A percentile compares a stretch with the other conserved stretches of the same genome.
Evolutionary conservation across 2,329 filamentous ascomycete species (phyloP).

Genomic region (Metarhizium anisopliae): DNA sequence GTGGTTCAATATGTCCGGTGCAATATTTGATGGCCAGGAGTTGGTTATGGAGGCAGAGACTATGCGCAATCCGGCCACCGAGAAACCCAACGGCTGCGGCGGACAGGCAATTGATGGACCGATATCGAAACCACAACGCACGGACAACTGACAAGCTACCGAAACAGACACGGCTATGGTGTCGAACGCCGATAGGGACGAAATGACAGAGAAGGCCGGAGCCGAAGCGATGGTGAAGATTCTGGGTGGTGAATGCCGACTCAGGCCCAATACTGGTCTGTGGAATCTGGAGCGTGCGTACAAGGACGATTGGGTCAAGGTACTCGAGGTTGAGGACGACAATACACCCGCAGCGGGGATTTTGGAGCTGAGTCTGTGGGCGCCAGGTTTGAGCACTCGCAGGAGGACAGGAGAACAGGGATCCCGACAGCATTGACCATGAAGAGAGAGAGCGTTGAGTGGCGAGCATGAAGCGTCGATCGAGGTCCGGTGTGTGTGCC

Average conservation of each 20-base stretch:
- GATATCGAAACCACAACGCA: neutral
- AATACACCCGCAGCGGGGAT: too few relatives aligned
- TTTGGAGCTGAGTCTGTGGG: too few relatives aligned
- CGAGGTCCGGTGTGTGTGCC: too few relatives aligned
- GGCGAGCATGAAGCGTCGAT: too few relatives aligned
- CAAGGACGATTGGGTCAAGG: too few relatives aligned
- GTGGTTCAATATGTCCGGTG: too few relatives aligned
- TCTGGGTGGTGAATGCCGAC: neutral
- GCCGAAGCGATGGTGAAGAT: neutral
- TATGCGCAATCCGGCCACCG: neutral
- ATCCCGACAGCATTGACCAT: too few relatives aligned
- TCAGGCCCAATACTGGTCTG: neutral
- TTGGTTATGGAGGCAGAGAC: neutral
- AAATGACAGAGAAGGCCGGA: neutral
- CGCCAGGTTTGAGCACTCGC: too few relatives aligned
- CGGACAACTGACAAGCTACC: neutral
- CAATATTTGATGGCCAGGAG: neutral
- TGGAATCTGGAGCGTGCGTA: too few relatives aligned
- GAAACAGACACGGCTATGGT: neutral
- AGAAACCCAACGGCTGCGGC: neutral
- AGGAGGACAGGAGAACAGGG: too few relatives aligned
- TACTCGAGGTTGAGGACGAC: too few relatives aligned
- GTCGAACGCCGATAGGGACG: neutral
- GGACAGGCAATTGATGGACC: neutral
- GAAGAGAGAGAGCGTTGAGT: too few relatives aligned